phyloP scores from a whole-genome alignment of 2,329 filamentous ascomycete genomes.

The Fusarium setosum region DNA sequence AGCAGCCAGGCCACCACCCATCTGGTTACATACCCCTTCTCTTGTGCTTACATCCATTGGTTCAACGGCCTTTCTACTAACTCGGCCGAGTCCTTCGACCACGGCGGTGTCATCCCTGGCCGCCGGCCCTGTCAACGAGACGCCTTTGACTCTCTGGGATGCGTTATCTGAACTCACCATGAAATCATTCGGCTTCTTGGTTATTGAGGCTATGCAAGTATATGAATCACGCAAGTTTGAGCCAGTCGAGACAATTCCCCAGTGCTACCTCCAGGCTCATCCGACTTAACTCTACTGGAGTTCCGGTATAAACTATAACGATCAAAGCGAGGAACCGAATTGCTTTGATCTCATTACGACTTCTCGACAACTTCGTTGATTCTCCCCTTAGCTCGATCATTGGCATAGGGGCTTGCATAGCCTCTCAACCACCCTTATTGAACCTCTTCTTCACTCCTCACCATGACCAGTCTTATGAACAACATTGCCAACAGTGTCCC shows the following conservation, averaged over 20 bases:
- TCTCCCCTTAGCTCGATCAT: background rate
- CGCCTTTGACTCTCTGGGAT: background rate
- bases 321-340: background rate
- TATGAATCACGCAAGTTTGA: constrained; percentile 2
- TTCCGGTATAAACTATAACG: background rate
- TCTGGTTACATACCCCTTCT: background rate
- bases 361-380: background rate
- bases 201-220: constrained; percentile 17
- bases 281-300: background rate
- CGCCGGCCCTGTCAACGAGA: constrained; percentile 16
- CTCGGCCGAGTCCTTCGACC: constrained; percentile 2
- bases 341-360: background rate
- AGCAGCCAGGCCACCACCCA: background rate
- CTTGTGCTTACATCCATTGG: background rate
- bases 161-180: constrained; percentile 17
- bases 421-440: background rate
- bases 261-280: constrained; percentile 8
- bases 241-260: constrained; percentile 1
- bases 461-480: background rate
- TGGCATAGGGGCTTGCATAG: background rate
- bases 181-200: constrained; percentile 9
- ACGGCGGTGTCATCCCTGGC: background rate
- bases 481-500: background rate
- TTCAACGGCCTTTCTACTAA: background rate
- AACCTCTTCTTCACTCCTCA: background rate